Percentiles rank a stretch among this genome's conserved stretches.
These are phyloP conservation scores for Taphrina pruni DNA, from an alignment of 1,139 yeast species.

Conservation along the genomic window DNA sequence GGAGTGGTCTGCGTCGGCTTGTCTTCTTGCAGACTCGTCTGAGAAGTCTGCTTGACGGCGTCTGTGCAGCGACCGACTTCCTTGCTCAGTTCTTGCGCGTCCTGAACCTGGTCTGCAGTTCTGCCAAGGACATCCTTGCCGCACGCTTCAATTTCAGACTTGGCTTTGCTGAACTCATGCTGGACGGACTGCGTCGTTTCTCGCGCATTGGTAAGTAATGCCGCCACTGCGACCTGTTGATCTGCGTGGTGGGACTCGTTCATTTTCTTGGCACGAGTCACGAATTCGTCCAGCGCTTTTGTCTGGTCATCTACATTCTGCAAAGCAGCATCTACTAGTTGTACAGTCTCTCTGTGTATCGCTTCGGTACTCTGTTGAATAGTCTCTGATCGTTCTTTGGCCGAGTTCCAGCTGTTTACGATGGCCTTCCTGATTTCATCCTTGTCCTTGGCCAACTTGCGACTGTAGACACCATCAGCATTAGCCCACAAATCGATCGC, in stretches of 20 bases:
- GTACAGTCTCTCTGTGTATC: slow-evolving; percentile 46
- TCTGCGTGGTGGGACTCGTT: slow-evolving; percentile 43
- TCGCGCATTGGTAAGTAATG: slow-evolving; percentile 33
- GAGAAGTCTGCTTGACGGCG: slow-evolving; percentile 1
- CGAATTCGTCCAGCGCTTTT: slow-evolving; percentile 45
- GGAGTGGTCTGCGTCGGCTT: slow-evolving; percentile 46
- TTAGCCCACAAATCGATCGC: slow-evolving; percentile 43
- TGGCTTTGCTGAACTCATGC: slow-evolving; percentile 41
- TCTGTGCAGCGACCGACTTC: slow-evolving; percentile 31
- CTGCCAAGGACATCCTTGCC: slow-evolving; percentile 35
- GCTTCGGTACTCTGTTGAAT: slow-evolving; percentile 45
- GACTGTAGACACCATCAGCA: slow-evolving; percentile 44
- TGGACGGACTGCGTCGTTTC: slow-evolving; percentile 29
- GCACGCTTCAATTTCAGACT: slow-evolving; percentile 41
- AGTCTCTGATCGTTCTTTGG: slow-evolving; percentile 44
- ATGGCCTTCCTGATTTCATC: slow-evolving; percentile 46
- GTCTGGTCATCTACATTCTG: slow-evolving; percentile 45
- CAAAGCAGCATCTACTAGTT: slow-evolving; percentile 45
- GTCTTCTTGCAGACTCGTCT: slow-evolving; percentile 41
- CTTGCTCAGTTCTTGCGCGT: slow-evolving; percentile 38
- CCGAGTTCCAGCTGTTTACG: slow-evolving; percentile 43
- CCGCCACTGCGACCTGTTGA: slow-evolving; percentile 32
- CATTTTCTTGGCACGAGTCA: slow-evolving; percentile 44
- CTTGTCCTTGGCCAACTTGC: slow-evolving; percentile 43
- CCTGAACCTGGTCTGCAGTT: slow-evolving; percentile 35